A percentile compares a stretch with the other conserved stretches of the same genome.
Conservation (phyloP, 306 rosid species). For the Phaseolus lunatus region DNA sequence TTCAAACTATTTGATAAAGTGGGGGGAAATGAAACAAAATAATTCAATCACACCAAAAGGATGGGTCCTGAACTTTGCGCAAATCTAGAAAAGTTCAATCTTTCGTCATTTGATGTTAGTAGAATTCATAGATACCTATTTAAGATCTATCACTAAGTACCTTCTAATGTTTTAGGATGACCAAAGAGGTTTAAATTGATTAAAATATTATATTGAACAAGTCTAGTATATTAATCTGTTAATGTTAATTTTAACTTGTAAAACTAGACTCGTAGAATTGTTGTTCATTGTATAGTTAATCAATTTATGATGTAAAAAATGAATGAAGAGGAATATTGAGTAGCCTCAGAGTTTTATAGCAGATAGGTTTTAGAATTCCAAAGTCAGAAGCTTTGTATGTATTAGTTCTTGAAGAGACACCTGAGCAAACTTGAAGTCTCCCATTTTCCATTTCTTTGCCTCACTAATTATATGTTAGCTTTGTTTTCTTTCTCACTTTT, state of each 20-base stretch:
- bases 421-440: background rate
- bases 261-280: too few relatives aligned
- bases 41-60: background rate
- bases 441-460: background rate
- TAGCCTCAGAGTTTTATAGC: too few relatives aligned
- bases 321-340: too few relatives aligned
- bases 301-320: background rate
- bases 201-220: too few relatives aligned
- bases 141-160: background rate
- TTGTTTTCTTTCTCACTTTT: background rate
- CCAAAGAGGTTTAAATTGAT: too few relatives aligned
- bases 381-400: background rate
- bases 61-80: background rate
- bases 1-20: too few relatives aligned
- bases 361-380: too few relatives aligned
- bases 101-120: background rate
- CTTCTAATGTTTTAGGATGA: background rate
- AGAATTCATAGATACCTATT: background rate
- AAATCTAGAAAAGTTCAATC: background rate
- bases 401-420: background rate
- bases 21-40: too few relatives aligned
- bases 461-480: background rate
- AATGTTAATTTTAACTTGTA: too few relatives aligned
- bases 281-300: too few relatives aligned
- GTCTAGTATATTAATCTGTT: too few relatives aligned